phyloP scores from a whole-genome alignment of 345 rosid species.

The Sisymbrium altissimum region DNA sequence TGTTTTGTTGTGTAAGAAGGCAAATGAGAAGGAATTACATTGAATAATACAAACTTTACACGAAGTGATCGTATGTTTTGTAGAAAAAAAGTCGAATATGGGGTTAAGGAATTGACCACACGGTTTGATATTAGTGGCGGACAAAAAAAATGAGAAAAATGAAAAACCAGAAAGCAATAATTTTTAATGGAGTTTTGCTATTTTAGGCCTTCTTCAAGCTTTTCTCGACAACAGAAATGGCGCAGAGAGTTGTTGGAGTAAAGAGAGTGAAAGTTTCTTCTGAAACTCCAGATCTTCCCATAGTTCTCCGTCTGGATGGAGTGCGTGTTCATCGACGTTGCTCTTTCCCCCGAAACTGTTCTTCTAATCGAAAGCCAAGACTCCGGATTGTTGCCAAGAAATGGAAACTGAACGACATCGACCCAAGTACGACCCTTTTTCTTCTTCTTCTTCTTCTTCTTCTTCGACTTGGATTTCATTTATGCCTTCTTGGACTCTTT shows the following conservation, averaged over 20 bases:
- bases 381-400: slow-evolving; percentile 51
- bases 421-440: slow-evolving; percentile 45
- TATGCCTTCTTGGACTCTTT: background rate
- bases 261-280: slow-evolving; percentile 12
- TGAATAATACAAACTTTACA: background rate
- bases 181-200: slow-evolving; percentile 15
- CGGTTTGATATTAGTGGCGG: background rate
- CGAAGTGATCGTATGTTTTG: background rate
- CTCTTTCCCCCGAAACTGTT: slow-evolving; percentile 22
- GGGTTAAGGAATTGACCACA: background rate
- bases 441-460: background rate
- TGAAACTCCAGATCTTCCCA: slow-evolving; percentile 6
- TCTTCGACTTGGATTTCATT: background rate
- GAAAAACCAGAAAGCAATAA: slow-evolving; percentile 20
- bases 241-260: slow-evolving; percentile 20
- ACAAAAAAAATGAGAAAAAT: background rate
- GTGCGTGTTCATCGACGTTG: slow-evolving; percentile 1
- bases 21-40: background rate
- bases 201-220: slow-evolving; percentile 21
- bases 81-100: background rate
- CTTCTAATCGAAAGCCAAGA: slow-evolving; percentile 39
- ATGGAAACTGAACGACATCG: slow-evolving; percentile 75
- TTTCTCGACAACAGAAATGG: slow-evolving; percentile 20
- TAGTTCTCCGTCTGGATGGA: background rate
- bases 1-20: background rate